These are phyloP conservation scores for Colletotrichum tropicicola DNA, from an alignment of 2,329 filamentous ascomycete species.

Conservation along the genomic window DNA sequence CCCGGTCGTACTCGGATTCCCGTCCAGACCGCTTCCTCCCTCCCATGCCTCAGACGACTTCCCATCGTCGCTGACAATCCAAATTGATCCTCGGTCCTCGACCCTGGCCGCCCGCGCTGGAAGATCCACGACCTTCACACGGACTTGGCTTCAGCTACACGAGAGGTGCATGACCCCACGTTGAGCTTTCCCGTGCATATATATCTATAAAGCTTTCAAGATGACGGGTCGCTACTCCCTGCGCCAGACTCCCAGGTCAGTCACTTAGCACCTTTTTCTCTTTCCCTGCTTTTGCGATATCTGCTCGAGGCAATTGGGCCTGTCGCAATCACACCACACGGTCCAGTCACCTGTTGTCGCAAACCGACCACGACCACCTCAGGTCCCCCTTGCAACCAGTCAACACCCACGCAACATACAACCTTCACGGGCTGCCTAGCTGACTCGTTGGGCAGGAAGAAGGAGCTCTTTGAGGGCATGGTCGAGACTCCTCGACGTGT, in stretches of 20 bases:
- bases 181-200: constrained; percentile 1
- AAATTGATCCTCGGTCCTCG: background rate
- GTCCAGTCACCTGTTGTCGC: background rate
- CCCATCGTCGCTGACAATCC: background rate
- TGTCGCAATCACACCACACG: background rate
- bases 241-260: constrained; percentile 48
- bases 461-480: constrained; percentile 70
- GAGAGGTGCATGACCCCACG: constrained; percentile 29
- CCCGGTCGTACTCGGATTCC: constrained; percentile 25
- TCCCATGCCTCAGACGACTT: constrained; percentile 2
- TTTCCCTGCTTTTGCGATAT: background rate
- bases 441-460: constrained; percentile 55
- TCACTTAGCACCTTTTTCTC: background rate
- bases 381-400: background rate
- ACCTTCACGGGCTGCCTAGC: background rate
- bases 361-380: background rate
- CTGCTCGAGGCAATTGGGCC: constrained; percentile 16
- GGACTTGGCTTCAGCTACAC: constrained; percentile 26
- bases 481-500: constrained; percentile 62
- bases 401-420: background rate
- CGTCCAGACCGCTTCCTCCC: constrained; percentile 12
- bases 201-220: constrained; percentile 30
- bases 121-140: constrained; percentile 16
- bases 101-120: constrained; percentile 5
- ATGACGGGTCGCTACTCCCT: constrained; percentile 50